phyloP scores from a whole-genome alignment of 331 rosid species.

The Quercus lobata region DNA sequence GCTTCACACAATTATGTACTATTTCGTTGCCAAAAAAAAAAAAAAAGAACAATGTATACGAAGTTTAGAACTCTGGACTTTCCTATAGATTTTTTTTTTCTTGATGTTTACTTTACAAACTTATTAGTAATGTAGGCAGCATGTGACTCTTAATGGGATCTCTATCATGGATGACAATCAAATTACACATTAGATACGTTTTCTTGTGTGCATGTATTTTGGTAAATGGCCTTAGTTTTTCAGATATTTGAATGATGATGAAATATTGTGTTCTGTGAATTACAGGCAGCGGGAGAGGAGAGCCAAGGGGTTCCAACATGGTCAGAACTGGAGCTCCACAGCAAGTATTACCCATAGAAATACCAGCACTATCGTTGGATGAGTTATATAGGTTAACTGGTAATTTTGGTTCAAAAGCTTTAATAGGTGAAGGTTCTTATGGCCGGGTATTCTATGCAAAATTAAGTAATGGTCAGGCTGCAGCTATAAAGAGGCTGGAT shows the following conservation, averaged over 20 bases:
- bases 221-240: not conserved
- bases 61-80: no score
- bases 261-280: not conserved
- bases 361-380: conserved; percentile 56
- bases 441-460: conserved; percentile 78
- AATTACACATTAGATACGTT: not conserved
- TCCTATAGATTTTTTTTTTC: no score
- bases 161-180: not conserved
- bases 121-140: no score
- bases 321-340: conserved; percentile 66
- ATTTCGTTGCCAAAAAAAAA: no score
- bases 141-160: not conserved
- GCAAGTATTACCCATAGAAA: conserved; percentile 74
- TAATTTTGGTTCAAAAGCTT: conserved; percentile 66
- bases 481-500: conserved; percentile 83
- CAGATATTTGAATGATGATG: not conserved
- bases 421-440: conserved; percentile 94
- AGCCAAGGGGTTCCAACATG: conserved; percentile 60
- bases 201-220: not conserved
- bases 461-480: conserved; percentile 50
- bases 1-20: no score
- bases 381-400: conserved; percentile 70
- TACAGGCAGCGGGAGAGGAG: conserved; percentile 75
- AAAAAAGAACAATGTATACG: no score
- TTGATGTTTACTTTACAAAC: no score